Conservation (phyloP, 2,329 filamentous ascomycete species). For the Fusarium scirpi region DNA sequence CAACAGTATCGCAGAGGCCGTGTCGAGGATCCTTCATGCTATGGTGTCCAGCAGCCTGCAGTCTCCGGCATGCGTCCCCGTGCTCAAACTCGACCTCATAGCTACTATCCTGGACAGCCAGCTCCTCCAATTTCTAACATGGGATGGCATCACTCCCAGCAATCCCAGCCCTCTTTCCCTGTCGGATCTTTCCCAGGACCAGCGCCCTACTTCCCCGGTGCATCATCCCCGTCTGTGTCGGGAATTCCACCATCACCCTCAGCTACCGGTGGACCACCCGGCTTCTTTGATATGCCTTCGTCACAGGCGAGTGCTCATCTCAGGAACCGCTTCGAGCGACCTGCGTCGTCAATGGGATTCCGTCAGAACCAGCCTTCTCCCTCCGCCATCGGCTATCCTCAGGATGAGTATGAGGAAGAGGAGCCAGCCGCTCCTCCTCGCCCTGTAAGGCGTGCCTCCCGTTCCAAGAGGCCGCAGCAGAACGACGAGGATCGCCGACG, state of each 20-base stretch:
- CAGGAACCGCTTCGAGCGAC: constrained; percentile 53
- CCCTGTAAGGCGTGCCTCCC: constrained; percentile 56
- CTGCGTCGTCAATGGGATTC: constrained; percentile 57
- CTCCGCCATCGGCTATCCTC: constrained; percentile 50
- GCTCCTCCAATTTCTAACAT: constrained; percentile 44
- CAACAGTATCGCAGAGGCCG: constrained; percentile 50
- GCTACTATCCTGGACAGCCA: constrained; percentile 53
- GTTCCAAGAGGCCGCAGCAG: constrained; percentile 52
- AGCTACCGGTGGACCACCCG: constrained; percentile 45
- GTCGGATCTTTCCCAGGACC: constrained; percentile 52
- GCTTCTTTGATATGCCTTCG: constrained; percentile 50
- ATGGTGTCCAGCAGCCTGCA: constrained; percentile 53
- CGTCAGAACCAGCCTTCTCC: constrained; percentile 45
- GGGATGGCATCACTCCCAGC: constrained; percentile 47
- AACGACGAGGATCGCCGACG: constrained; percentile 58
- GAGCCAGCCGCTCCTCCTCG: constrained; percentile 53
- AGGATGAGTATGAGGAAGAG: constrained; percentile 58
- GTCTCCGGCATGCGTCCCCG: constrained; percentile 49
- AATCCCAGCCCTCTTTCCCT: constrained; percentile 39
- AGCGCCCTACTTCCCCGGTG: constrained; percentile 43
- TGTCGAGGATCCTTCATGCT: constrained; percentile 53
- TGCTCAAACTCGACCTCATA: constrained; percentile 52
- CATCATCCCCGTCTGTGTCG: constrained; percentile 44
- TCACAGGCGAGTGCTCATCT: constrained; percentile 48
- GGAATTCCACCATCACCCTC: constrained; percentile 48